Conservation (phyloP, 805 yeast species). For the Scheffersomyces coipomensis region DNA sequence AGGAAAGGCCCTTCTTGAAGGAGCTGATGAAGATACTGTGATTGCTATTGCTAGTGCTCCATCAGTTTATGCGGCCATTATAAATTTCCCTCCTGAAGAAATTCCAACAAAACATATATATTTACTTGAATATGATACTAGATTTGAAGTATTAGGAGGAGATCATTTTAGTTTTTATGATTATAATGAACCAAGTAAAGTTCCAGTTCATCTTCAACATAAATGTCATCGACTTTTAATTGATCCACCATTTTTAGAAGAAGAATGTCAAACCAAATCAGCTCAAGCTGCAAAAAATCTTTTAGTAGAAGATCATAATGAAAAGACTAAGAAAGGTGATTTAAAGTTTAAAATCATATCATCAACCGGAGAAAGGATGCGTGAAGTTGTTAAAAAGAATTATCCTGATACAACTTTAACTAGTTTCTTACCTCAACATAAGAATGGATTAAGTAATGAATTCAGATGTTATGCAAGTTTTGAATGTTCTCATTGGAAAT, state of each 20-base stretch:
- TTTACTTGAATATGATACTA: slow-evolving; percentile 72
- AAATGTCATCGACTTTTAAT: slow-evolving; percentile 70
- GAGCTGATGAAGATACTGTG: slow-evolving; percentile 69
- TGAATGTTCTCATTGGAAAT: slow-evolving; percentile 69
- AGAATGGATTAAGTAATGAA: slow-evolving; percentile 83
- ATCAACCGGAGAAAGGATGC: slow-evolving; percentile 91
- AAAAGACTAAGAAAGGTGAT: slow-evolving; percentile 39
- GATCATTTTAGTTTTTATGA: slow-evolving; percentile 72
- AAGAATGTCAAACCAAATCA: slow-evolving; percentile 74
- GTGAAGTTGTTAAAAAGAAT: slow-evolving; percentile 51
- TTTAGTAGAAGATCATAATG: slow-evolving; percentile 38
- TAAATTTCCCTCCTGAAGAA: slow-evolving; percentile 41
- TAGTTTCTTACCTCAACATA: slow-evolving; percentile 73
- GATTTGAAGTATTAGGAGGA: slow-evolving; percentile 70
- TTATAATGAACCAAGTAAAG: slow-evolving; percentile 63
- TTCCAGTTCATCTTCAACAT: slow-evolving; percentile 56
- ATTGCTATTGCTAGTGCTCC: slow-evolving; percentile 86
- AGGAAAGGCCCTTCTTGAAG: slow-evolving; percentile 72
- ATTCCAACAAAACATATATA: slow-evolving; percentile 71
- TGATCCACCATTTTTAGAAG: slow-evolving; percentile 87
- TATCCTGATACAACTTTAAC: slow-evolving; percentile 70
- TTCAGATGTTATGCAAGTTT: slow-evolving; percentile 81
- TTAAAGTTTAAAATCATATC: slow-evolving; percentile 54
- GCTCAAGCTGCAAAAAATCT: slow-evolving; percentile 55
- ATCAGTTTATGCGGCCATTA: slow-evolving; percentile 83